Evolutionary conservation across 345 rosid species (phyloP), one percentile per base, ranked within the genome.

Genomic region (Acer saccharum): DNA sequence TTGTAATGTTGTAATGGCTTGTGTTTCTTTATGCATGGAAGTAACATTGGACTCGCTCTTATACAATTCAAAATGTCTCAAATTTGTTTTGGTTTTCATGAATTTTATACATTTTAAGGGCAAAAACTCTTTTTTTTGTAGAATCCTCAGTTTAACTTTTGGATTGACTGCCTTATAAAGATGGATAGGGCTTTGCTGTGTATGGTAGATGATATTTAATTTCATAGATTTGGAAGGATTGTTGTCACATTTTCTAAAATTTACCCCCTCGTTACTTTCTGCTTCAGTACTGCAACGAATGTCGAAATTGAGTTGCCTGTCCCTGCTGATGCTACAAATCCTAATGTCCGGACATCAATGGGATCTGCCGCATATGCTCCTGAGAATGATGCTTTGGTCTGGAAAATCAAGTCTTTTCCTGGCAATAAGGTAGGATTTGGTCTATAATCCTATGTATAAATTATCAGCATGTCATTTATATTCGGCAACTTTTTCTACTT

Each of bases 281-380:
- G 71, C 74, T 77, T 52, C 86, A 91, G 95, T 84, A 87, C 92
- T 71, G 95, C 95, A 69, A 88, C 95, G 25, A 89, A 87, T 82
- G 93, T 91, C 72, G 95, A 88, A 78, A 90, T 92, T 44, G 90
- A 90, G 86, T 84, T 92, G 77, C 97, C 94, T 39, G 91, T 92
- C 67, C 90, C 91, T 76, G 65, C 91, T 52, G 97, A 92, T 84
- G 91, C 91, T 78, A 85, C 92, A 65, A 90, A 89, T 77, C 97
- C 94, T 65, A 88, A 78, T 23, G 81, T 90, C 46, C 86, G 91
- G 81, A 92, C 97, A 29, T 92, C 94, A 73, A 86, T 90, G 79
- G 97, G 96, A 9, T 87, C 97, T 79, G 97, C 94, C 12, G 25
- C 89, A 72, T 92, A 90, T 84, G 94, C 94, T 74, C 97, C 96